A percentile compares a stretch with the other conserved stretches of the same genome.
phyloP scores from a whole-genome alignment of 2,329 filamentous ascomycete species.

The Cadophora malorum region DNA sequence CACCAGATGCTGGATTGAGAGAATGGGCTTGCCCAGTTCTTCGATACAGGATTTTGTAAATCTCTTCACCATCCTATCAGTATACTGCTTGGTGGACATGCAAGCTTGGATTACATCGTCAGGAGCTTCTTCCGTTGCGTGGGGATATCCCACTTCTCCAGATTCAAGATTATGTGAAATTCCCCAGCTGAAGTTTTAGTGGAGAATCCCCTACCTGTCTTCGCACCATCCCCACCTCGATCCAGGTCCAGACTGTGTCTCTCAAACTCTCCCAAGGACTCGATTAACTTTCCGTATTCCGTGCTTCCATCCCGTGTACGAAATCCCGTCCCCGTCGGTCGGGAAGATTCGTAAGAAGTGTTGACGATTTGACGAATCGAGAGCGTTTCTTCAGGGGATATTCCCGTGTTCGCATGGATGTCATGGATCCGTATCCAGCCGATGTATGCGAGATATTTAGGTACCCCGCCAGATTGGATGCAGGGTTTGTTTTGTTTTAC shows the following conservation, averaged over 20 bases:
- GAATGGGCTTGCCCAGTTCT: neutral
- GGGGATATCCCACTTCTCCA: constrained; percentile 29
- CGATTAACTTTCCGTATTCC: neutral
- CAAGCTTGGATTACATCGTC: too few relatives aligned
- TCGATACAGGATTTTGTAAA: neutral
- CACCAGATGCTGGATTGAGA: neutral
- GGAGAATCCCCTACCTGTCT: neutral
- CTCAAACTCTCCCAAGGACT: neutral
- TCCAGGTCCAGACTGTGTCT: neutral
- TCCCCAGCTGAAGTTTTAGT: neutral
- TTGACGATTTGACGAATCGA: neutral
- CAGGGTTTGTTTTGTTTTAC: neutral
- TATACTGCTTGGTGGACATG: neutral
- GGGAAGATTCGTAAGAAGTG: neutral
- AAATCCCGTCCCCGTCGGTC: neutral
- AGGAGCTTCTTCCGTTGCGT: neutral
- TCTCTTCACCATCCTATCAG: neutral
- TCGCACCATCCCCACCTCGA: too few relatives aligned
- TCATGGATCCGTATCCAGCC: constrained; percentile 2
- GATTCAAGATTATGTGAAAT: constrained; percentile 1
- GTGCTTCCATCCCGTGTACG: neutral
- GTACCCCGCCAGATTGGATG: constrained; percentile 2
- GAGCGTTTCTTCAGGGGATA: neutral
- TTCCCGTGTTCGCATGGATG: neutral
- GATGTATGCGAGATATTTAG: constrained; percentile 2